Evolutionary conservation across 148 eudicot genomes (phyloP).

Genomic region (Rhododendron mucronatum): DNA sequence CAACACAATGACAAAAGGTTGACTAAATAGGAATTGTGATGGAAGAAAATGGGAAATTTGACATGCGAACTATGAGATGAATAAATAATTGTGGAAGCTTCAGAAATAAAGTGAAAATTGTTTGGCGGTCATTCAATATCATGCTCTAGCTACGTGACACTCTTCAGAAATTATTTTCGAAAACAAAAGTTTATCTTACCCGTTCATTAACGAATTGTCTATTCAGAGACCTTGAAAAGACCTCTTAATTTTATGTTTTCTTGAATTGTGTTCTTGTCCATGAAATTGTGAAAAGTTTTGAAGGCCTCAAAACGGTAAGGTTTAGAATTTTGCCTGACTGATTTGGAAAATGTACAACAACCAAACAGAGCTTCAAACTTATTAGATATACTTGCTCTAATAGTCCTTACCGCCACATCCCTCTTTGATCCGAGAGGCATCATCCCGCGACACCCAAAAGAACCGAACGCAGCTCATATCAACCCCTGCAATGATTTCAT

Average conservation of each 20-base stretch:
- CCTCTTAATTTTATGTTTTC: not conserved
- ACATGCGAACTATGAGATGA: not conserved
- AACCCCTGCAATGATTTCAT: conserved; percentile 46
- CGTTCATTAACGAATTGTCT: too few relatives aligned
- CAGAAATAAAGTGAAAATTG: not conserved
- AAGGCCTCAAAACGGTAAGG: too few relatives aligned
- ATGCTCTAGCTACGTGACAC: too few relatives aligned
- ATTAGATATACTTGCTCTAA: not conserved
- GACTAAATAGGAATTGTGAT: not conserved
- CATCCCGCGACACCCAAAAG: conserved; percentile 57
- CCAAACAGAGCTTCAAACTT: not conserved
- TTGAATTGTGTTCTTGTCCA: not conserved
- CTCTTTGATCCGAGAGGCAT: conserved; percentile 20
- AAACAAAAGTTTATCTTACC: too few relatives aligned
- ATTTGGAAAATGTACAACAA: not conserved
- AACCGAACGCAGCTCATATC: conserved; percentile 43
- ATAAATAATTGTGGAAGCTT: not conserved
- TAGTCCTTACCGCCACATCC: not conserved
- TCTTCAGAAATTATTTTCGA: too few relatives aligned
- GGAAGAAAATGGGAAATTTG: not conserved
- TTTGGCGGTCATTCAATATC: too few relatives aligned
- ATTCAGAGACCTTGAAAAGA: not conserved
- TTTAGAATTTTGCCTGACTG: not conserved
- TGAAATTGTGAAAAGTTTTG: not conserved
- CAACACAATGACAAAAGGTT: not conserved